phyloP scores from a whole-genome alignment of 148 eudicot species.

The Rhododendron molle region DNA sequence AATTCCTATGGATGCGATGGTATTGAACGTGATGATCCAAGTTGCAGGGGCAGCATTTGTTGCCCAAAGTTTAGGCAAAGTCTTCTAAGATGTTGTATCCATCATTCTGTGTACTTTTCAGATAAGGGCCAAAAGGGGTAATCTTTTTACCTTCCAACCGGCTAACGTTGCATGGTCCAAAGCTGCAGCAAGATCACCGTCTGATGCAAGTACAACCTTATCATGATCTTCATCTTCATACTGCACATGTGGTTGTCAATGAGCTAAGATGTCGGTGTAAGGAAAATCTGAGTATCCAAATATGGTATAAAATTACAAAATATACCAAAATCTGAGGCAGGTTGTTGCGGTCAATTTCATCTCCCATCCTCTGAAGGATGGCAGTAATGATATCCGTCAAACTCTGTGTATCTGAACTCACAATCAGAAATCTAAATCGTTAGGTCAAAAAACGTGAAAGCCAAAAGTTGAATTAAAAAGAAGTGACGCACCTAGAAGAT shows the following conservation, averaged over 20 bases:
- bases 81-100: not conserved
- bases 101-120: not conserved
- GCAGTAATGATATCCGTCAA: slow-evolving; percentile 79
- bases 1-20: not conserved
- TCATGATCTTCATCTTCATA: slow-evolving; percentile 97
- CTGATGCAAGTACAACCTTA: slow-evolving; percentile 77
- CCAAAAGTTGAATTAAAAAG: not conserved
- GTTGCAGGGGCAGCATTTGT: not conserved
- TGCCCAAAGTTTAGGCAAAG: not conserved
- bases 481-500: not conserved
- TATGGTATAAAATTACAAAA: not conserved
- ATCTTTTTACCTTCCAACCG: slow-evolving; percentile 74
- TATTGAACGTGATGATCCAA: not conserved
- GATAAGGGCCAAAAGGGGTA: not conserved
- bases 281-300: not conserved
- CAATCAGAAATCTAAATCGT: not conserved
- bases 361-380: slow-evolving; percentile 87
- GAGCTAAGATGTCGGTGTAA: slow-evolving; percentile 14
- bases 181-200: slow-evolving; percentile 91
- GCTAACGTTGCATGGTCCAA: slow-evolving; percentile 86
- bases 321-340: slow-evolving; percentile 83
- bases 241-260: slow-evolving; percentile 31
- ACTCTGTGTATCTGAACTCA: slow-evolving; percentile 56
- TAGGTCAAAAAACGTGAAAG: not conserved
- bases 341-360: slow-evolving; percentile 72